Evolutionary conservation across 768 basidiomycete species (phyloP).

Genomic region (Serendipita vermifera): DNA sequence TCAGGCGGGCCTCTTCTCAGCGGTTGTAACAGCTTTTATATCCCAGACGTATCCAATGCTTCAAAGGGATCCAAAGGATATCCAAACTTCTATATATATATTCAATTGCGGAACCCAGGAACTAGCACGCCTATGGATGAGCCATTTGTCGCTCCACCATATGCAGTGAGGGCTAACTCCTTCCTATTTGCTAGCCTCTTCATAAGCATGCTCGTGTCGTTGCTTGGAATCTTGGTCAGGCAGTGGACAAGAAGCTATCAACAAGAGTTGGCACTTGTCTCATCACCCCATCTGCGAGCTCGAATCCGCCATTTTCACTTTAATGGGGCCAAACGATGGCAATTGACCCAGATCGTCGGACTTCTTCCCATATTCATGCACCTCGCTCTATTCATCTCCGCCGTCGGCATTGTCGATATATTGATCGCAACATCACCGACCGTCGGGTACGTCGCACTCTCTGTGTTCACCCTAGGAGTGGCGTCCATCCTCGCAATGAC

Average conservation of each 20-base stretch:
- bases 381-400: conserved; percentile 16
- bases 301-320: conserved; percentile 18
- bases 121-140: not conserved
- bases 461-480: not conserved
- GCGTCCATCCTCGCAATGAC: not conserved
- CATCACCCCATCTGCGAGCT: conserved; percentile 12
- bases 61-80: conserved; percentile 12
- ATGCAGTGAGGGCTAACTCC: conserved; percentile 29
- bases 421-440: conserved; percentile 12
- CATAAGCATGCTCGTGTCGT: conserved; percentile 19
- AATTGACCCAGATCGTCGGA: conserved; percentile 18
- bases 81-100: not conserved
- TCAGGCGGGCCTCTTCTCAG: conserved; percentile 23
- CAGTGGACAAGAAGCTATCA: conserved; percentile 20
- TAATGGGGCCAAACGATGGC: conserved; percentile 17
- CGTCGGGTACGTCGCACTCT: conserved; percentile 9
- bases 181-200: conserved; percentile 21
- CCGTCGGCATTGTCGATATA: conserved; percentile 16
- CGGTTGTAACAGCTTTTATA: conserved; percentile 19
- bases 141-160: not conserved
- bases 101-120: not conserved
- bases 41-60: conserved; percentile 16
- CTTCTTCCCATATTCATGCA: conserved; percentile 18
- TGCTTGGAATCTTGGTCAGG: conserved; percentile 21
- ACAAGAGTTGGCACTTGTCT: conserved; percentile 3